Evolutionary conservation across 768 basidiomycete genomes (phyloP).

Genomic region (Fistulinella prunicolor): DNA sequence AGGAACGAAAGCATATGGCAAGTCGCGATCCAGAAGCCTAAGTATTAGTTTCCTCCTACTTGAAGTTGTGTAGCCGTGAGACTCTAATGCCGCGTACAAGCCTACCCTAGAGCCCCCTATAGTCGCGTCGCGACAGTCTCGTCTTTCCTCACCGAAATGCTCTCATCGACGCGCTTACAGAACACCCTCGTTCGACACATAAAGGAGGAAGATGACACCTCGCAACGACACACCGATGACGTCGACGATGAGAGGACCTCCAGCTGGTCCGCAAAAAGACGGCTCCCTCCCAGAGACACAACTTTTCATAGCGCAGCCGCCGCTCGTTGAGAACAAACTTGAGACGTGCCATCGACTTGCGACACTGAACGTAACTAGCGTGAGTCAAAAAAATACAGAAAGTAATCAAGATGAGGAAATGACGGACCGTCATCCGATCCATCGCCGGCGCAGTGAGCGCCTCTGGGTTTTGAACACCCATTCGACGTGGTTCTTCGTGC

Average conservation of each 20-base stretch:
- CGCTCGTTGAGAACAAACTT: conserved; percentile 92
- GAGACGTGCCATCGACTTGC: conserved; percentile 96
- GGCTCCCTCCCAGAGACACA: too few species aligned
- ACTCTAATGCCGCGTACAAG: conserved; percentile 20
- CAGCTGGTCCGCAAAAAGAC: conserved; percentile 34
- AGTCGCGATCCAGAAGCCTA: too few species aligned
- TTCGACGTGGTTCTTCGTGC: conserved; percentile 67
- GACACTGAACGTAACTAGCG: conserved; percentile 52
- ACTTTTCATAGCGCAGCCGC: conserved; percentile 67
- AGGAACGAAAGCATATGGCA: conserved; percentile 32
- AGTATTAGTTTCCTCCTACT: too few species aligned
- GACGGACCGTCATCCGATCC: conserved; percentile 47
- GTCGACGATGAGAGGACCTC: conserved; percentile 40
- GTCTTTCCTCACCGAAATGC: conserved; percentile 19
- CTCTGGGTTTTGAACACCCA: conserved; percentile 41
- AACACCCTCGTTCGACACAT: conserved; percentile 55
- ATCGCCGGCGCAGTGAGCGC: conserved; percentile 28
- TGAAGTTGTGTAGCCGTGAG: conserved; percentile 2
- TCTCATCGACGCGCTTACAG: conserved; percentile 40
- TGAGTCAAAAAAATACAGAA: conserved; percentile 3
- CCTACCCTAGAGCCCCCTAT: conserved; percentile 29
- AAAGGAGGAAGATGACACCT: conserved; percentile 50
- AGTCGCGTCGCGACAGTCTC: conserved; percentile 20
- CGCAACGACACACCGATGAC: conserved; percentile 41
- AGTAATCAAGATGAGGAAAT: neutral